phyloP scores from a whole-genome alignment of 176 grass and related monocot genomes.

The Zoysia pacifica region DNA sequence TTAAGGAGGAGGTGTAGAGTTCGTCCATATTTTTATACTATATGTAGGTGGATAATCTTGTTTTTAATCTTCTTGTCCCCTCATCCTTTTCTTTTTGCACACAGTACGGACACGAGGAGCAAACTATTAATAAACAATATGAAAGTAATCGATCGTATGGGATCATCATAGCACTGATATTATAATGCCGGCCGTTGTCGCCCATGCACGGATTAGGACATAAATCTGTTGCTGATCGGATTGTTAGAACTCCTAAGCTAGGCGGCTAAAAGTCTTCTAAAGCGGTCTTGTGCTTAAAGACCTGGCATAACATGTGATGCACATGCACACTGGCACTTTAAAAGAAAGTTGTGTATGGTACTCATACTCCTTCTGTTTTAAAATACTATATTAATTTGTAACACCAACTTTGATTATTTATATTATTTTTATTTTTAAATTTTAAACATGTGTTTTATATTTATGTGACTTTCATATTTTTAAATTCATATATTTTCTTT shows the following conservation, averaged over 20 bases:
- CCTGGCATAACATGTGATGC: background rate
- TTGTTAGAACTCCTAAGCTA: conserved; percentile 38
- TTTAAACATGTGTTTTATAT: no score
- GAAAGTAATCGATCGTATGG: background rate
- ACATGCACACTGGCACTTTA: conserved; percentile 8
- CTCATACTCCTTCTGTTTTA: background rate
- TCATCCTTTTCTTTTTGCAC: background rate
- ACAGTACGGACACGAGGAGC: conserved; percentile 20
- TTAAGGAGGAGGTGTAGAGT: background rate
- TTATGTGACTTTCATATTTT: no score
- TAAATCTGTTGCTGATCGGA: conserved; percentile 31
- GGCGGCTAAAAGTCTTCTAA: conserved; percentile 41
- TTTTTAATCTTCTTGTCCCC: background rate
- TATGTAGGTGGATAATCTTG: background rate
- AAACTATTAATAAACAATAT: background rate
- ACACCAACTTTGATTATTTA: no score
- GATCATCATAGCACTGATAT: conserved; percentile 18
- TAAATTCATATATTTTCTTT: no score
- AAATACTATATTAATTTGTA: no score
- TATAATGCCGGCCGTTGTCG: conserved; percentile 25
- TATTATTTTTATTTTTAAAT: no score
- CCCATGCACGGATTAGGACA: conserved; percentile 30
- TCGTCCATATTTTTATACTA: background rate
- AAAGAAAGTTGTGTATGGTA: conserved; percentile 17
- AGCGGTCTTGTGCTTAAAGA: conserved; percentile 35